phyloP scores from a whole-genome alignment of 1,284 basidiomycete genomes.

The Rhodofomes roseus region DNA sequence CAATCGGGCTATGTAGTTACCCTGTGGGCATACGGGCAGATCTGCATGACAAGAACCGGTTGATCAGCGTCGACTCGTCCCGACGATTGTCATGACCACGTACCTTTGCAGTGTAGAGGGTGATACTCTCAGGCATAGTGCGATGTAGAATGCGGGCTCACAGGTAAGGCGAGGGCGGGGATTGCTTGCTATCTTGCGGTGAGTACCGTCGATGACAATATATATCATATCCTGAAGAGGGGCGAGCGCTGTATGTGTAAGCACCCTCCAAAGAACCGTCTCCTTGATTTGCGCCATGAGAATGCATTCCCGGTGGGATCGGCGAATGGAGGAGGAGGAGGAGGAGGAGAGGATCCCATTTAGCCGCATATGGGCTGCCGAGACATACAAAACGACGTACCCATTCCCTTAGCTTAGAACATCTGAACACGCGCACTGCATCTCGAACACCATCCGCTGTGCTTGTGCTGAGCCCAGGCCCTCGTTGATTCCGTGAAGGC shows the following conservation, averaged over 20 bases:
- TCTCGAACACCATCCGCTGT: no score
- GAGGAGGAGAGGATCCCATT: no score
- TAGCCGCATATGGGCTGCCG: no score
- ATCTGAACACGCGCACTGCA: no score
- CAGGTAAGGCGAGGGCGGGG: not conserved
- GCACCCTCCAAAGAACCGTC: not conserved
- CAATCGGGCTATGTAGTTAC: conserved; percentile 32
- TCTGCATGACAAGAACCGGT: not conserved
- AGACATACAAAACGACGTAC: not conserved
- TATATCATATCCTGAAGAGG: no score
- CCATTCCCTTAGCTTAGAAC: not conserved
- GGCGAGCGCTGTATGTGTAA: not conserved
- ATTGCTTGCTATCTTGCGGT: not conserved
- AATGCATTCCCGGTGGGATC: not conserved
- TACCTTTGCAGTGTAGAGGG: conserved; percentile 21
- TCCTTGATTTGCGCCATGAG: not conserved
- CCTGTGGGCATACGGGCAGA: conserved; percentile 18
- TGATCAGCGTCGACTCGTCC: not conserved
- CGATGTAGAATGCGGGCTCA: not conserved
- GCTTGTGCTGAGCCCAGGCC: no score
- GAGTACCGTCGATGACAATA: not conserved
- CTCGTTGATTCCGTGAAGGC: no score
- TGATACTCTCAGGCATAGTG: conserved; percentile 18
- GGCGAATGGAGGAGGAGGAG: no score
- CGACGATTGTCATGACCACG: not conserved